Percentiles rank a stretch among this genome's conserved stretches.
Conservation (phyloP, 345 rosid species). For the Aquilaria sinensis region DNA sequence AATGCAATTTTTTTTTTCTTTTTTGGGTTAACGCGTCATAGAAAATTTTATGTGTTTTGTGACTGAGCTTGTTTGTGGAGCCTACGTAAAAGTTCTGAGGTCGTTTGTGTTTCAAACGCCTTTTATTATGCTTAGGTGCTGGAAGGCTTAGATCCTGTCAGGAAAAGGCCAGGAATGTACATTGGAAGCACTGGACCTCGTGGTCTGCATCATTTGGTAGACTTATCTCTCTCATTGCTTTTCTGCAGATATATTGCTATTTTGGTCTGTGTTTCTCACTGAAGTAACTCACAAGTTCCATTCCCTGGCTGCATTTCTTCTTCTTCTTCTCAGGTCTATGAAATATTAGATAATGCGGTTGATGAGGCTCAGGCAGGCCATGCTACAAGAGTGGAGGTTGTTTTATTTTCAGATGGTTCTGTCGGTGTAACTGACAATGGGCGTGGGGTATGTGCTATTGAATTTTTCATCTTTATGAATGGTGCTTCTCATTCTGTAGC, state of each 20-base stretch:
- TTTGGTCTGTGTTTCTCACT: background rate
- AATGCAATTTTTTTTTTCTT: background rate
- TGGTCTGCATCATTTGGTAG: conserved; percentile 97
- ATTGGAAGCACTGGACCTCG: conserved; percentile 98
- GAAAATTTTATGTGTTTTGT: background rate
- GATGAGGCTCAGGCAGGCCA: conserved; percentile 99
- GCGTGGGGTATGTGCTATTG: conserved; percentile 73
- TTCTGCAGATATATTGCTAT: conserved; percentile 1
- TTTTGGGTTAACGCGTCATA: background rate
- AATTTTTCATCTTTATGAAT: no score
- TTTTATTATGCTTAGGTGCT: conserved; percentile 51
- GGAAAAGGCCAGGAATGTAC: conserved; percentile 99
- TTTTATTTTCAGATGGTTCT: conserved; percentile 68
- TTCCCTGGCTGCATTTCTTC: conserved; percentile 8
- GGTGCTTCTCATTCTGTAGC: background rate
- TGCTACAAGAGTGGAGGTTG: conserved; percentile 68
- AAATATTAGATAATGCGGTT: conserved; percentile 93
- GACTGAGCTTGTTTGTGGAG: no score
- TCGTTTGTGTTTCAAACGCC: conserved; percentile 5
- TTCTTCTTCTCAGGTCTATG: conserved; percentile 61
- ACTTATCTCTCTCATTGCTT: conserved; percentile 1
- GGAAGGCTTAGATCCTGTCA: conserved; percentile 95
- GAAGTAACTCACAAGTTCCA: background rate
- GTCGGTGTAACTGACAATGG: conserved; percentile 91
- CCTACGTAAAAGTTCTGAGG: background rate